phyloP scores from a whole-genome alignment of 306 rosid species.

The Dalbergia cochinchinensis region DNA sequence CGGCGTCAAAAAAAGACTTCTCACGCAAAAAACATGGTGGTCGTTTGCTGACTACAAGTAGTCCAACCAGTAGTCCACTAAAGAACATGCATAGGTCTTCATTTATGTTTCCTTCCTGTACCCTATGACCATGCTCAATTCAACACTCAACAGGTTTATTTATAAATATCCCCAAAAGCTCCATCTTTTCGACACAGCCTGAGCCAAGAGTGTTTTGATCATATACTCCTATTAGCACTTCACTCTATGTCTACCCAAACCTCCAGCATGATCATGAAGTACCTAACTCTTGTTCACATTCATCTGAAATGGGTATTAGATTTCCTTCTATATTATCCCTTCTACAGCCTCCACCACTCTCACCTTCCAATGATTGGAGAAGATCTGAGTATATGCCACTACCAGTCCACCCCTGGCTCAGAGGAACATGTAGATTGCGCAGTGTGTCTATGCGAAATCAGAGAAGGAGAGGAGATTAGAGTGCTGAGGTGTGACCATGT shows the following conservation, averaged over 20 bases:
- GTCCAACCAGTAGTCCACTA: no score
- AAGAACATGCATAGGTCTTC: no score
- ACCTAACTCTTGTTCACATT: slow-evolving; percentile 7
- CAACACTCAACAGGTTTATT: background rate
- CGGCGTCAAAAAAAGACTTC: no score
- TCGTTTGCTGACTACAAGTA: no score
- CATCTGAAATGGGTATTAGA: slow-evolving; percentile 56
- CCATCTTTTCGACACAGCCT: background rate
- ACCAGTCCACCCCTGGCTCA: background rate
- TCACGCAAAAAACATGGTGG: no score
- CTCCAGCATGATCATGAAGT: slow-evolving; percentile 38
- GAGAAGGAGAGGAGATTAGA: slow-evolving; percentile 60
- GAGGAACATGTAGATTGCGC: slow-evolving; percentile 55
- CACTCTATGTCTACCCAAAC: background rate
- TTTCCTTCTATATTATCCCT: slow-evolving; percentile 49
- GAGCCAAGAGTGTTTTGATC: background rate
- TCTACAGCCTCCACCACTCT: slow-evolving; percentile 33
- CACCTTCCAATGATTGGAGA: background rate
- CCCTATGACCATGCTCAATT: no score
- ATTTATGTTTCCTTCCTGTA: no score
- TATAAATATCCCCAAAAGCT: background rate
- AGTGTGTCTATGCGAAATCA: slow-evolving; percentile 55
- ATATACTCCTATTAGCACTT: background rate
- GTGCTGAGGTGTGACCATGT: slow-evolving; percentile 58
- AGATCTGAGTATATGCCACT: background rate